Evolutionary conservation across 306 rosid species (phyloP).

Genomic region (Prosopis cineraria): DNA sequence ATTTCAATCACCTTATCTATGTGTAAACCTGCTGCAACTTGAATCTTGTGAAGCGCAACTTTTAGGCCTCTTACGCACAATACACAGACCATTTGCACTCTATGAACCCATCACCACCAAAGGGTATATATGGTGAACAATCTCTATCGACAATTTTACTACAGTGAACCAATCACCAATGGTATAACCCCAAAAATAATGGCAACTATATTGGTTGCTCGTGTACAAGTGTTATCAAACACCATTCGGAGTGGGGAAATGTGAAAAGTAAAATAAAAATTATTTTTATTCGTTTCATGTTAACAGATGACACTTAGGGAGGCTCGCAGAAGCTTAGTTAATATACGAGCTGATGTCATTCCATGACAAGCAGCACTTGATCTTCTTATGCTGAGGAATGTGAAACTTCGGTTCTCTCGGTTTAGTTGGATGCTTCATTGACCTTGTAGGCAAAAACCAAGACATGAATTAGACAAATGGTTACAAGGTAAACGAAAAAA

Average conservation of each 20-base stretch:
- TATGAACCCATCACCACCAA: not conserved
- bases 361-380: constrained; percentile 71
- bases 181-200: not conserved
- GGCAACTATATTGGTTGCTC: constrained; percentile 48
- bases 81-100: constrained; percentile 31
- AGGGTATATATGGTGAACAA: not conserved
- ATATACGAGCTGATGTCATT: constrained; percentile 46
- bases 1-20: not conserved
- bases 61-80: not conserved
- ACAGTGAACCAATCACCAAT: not conserved
- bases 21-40: not conserved
- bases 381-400: constrained; percentile 75
- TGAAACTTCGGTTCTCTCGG: constrained; percentile 79
- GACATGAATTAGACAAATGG: not conserved
- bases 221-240: constrained; percentile 27
- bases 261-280: not conserved
- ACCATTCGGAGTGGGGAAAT: not conserved
- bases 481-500: not conserved
- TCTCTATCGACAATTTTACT: constrained; percentile 4
- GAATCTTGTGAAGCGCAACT: not conserved
- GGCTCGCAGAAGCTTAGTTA: constrained; percentile 29
- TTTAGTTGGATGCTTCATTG: constrained; percentile 78
- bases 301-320: constrained; percentile 26
- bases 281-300: constrained; percentile 31
- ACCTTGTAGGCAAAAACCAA: constrained; percentile 47